These are phyloP conservation scores for Ramalina peruviana DNA, from an alignment of 495 filamentous ascomycete species.

Conservation along the genomic window DNA sequence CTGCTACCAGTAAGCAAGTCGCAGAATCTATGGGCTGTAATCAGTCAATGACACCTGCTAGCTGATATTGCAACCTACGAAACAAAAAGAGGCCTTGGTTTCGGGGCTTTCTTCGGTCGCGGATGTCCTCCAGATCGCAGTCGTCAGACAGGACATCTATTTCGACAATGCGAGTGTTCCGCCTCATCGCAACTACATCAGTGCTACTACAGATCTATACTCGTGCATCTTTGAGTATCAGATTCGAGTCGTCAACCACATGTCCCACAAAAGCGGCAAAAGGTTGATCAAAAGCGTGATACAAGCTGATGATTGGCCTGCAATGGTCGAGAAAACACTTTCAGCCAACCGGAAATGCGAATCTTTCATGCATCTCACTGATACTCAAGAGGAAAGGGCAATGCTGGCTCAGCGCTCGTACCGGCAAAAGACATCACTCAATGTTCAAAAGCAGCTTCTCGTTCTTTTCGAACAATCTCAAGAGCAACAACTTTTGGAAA, in stretches of 20 bases:
- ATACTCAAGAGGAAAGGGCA: neutral
- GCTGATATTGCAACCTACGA: too few relatives aligned
- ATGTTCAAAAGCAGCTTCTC: neutral
- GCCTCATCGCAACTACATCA: constrained; percentile 12
- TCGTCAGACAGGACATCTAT: constrained; percentile 7
- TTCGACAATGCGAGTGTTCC: constrained; percentile 12
- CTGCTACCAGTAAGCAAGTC: constrained; percentile 14
- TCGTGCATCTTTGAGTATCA: constrained; percentile 24
- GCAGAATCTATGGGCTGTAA: too few relatives aligned
- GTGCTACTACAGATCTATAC: constrained; percentile 14
- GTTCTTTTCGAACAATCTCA: neutral
- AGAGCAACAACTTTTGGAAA: constrained; percentile 13
- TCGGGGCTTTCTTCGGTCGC: neutral
- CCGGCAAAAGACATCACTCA: neutral
- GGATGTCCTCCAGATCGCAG: constrained; percentile 17
- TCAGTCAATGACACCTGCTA: constrained; percentile 1
- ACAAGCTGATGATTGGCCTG: constrained; percentile 15
- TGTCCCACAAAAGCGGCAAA: constrained; percentile 17
- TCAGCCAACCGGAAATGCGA: neutral
- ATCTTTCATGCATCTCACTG: neutral
- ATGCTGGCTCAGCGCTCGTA: neutral
- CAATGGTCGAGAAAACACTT: constrained; percentile 12
- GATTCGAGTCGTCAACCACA: constrained; percentile 20
- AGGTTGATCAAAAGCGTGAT: constrained; percentile 13
- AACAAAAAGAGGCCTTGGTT: too few relatives aligned